A percentile compares a stretch with the other conserved stretches of the same genome.
phyloP scores from a whole-genome alignment of 306 rosid species.

The Potentilla sterilis region DNA sequence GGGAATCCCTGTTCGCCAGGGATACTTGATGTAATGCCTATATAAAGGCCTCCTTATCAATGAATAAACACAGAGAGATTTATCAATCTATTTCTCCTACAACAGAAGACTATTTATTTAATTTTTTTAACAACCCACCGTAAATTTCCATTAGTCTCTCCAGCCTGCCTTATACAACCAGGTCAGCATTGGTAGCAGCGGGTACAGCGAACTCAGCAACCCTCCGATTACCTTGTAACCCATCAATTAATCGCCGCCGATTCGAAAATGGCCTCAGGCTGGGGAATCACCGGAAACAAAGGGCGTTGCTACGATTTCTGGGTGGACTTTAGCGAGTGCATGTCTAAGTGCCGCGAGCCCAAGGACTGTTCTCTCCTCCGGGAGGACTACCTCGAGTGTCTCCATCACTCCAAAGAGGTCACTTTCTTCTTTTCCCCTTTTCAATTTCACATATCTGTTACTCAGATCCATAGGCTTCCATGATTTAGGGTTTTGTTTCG shows the following conservation, averaged over 20 bases:
- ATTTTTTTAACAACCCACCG: too few species aligned
- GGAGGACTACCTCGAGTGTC: constrained; percentile 98
- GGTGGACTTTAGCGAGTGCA: constrained; percentile 96
- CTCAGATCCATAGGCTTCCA: neutral
- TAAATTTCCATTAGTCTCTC: neutral
- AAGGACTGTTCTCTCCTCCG: constrained; percentile 88
- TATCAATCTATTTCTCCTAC: too few species aligned
- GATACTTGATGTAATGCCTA: too few species aligned
- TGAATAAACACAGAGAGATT: too few species aligned
- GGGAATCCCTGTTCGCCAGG: too few species aligned
- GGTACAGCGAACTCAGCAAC: neutral
- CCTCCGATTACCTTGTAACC: neutral
- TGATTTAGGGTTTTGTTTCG: constrained; percentile 3
- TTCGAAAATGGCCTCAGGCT: constrained; percentile 82
- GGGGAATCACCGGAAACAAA: constrained; percentile 96
- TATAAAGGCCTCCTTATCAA: too few species aligned
- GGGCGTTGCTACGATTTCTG: constrained; percentile 99
- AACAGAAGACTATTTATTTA: too few species aligned
- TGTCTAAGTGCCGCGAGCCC: constrained; percentile 96
- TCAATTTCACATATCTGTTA: neutral
- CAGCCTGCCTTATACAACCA: neutral
- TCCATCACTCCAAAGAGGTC: constrained; percentile 99
- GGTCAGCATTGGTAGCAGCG: neutral
- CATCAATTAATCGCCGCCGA: constrained; percentile 1
- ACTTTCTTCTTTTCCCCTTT: neutral